Evolutionary conservation across 306 rosid genomes (phyloP), one percentile per base, ranked within the genome.

Genomic region (Cucurbita ficifolia): DNA sequence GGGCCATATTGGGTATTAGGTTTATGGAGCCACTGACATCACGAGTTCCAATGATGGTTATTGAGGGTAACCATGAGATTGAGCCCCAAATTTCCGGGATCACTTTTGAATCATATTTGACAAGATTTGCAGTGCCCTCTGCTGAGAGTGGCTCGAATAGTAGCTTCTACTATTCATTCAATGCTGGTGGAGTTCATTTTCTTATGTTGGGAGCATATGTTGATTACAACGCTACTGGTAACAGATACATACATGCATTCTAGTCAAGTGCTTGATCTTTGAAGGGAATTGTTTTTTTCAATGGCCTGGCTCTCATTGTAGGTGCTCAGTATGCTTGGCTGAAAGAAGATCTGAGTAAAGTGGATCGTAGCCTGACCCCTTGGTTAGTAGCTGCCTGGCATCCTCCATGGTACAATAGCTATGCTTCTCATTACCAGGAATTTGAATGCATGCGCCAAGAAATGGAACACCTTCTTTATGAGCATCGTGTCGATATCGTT

Each of bases 21-120:
- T 90, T 88, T 82, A 93, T 93, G 96, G 88, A 90, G 85, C 88
- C 90, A 42, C 82, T 92, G 77, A 88, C 79, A 51, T 90, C 96
- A 36, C 63, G 76, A 83, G 53, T 88, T 78, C 96, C 98, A 0
- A 83, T 92, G 91, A 92, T 90, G 96, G 96, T 90, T 77, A 82
- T 90, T 73, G 96, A 90, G 80, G 98, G 98, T 73, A 92, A 92
- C 82, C 98, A 92, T 79, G 98, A 92, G 85, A 92, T 90, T 83
- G 96, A 92, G 79, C 96, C 98, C 77, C 96, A 93, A 82, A 91
- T 76, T 60, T 76, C 81, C 53, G 89, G 93, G 65, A 83, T 88
- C 79, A 81, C 85, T 65, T 93, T 93, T 76, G 18, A 86, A 78
- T 89, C 96, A 54, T 92, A 92, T 79, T 49, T 76, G 63, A 77